Base-by-base conservation (phyloP, 768 basidiomycete species). In the Amanita pallidorosea region DNA sequence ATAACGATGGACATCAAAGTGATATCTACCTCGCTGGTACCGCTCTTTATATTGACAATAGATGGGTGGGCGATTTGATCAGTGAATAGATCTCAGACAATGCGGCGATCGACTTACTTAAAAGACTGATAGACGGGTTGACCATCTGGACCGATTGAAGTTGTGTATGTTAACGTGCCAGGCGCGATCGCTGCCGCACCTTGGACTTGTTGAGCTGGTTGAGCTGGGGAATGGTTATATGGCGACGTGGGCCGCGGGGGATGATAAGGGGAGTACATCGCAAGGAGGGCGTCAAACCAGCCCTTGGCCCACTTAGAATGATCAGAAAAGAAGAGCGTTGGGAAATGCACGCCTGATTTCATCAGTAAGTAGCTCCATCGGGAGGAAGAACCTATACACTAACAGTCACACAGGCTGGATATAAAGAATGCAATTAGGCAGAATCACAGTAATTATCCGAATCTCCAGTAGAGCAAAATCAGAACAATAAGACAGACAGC, bases 401-500 rank as follows among this genome's bases (percentile, higher is more conserved):
- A n/a, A 40, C 40, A 49, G 22, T 27, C 18, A 11, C 31, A 40
- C 18, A 33, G 20, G 18, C 36, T 13, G 40, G 23, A 49, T 49
- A 49, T 49, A 40, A n/a, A 31, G 36, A 49, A 27, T 17, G 38
- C 33, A 40, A 49, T 47, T 27, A 49, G 25, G 38, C 2, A 23
- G 11, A 23, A 12, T 44, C 42, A 27, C 18, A 41, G 40, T 22
- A 35, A 47, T 66, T 63, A 74, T 53, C 71, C 68, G 60, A 89
- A 88, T 63, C 82, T 79, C 87, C 88, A 90, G 69, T 79, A 87
- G 36, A 89, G 58, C 45, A 90, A 61, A 55, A 90, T 73, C 55
- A 98, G 70, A 48, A 96, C 60, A 57, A 99, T 74, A 55, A 97
- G 70, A 17, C 72, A 78, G 40, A 94, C 76, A 17, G 85, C 92